Conservation (phyloP, 2,329 filamentous ascomycete genomes). For the Taxawa tesnikishii region DNA sequence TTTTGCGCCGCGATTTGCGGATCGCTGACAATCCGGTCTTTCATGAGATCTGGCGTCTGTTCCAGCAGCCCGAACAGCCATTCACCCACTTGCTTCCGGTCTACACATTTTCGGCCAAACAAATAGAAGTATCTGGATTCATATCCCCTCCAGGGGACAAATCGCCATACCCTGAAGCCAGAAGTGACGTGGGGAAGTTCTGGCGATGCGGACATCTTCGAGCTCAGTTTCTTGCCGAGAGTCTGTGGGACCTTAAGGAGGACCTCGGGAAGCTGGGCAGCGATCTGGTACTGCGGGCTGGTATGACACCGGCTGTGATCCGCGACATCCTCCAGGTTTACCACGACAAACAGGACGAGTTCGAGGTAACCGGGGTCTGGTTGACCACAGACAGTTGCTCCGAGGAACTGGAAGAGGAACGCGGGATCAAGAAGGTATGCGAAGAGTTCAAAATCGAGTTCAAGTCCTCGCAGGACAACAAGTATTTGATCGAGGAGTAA, state of each 20-base stretch:
- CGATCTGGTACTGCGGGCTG: constrained; percentile 52
- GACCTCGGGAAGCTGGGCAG: constrained; percentile 47
- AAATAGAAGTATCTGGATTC: constrained; percentile 66
- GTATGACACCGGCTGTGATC: constrained; percentile 47
- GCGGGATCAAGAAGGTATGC: constrained; percentile 41
- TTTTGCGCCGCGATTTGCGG: constrained; percentile 62
- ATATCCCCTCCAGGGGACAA: constrained; percentile 32
- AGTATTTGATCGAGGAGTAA: constrained; percentile 70
- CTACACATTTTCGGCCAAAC: constrained; percentile 56
- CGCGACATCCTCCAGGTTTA: constrained; percentile 41
- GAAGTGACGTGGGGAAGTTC: constrained; percentile 52
- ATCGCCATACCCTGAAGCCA: constrained; percentile 58
- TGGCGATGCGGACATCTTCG: constrained; percentile 65
- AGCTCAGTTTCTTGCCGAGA: constrained; percentile 59
- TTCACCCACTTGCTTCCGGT: constrained; percentile 59
- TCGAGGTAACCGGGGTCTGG: constrained; percentile 54
- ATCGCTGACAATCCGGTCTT: constrained; percentile 64
- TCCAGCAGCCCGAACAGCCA: constrained; percentile 32
- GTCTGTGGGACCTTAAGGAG: constrained; percentile 59
- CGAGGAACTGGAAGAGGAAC: constrained; percentile 58
- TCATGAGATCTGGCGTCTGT: constrained; percentile 38
- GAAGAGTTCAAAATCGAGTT: constrained; percentile 44
- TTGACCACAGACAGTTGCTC: constrained; percentile 58
- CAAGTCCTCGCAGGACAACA: constrained; percentile 59
- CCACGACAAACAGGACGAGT: constrained; percentile 15